Percentiles rank a stretch among this genome's conserved stretches.
phyloP scores from a whole-genome alignment of 2,329 filamentous ascomycete genomes.

The Ophiocordyceps camponoti-saundersi region DNA sequence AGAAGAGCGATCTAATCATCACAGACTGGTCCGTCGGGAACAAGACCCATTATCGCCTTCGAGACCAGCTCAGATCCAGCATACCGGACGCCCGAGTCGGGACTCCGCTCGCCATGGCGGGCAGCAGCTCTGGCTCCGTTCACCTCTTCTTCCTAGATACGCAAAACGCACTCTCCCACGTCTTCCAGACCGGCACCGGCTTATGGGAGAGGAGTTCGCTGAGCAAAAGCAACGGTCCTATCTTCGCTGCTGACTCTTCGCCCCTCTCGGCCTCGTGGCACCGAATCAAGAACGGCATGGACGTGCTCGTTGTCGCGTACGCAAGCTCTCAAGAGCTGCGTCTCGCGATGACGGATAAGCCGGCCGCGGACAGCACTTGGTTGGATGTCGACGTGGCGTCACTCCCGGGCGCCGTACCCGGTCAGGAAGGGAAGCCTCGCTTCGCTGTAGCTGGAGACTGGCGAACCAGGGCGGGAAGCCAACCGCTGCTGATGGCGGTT shows the following conservation, averaged over 20 bases:
- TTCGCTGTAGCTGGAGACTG: constrained; percentile 7
- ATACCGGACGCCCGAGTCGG: constrained; percentile 4
- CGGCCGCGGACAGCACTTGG: constrained; percentile 3
- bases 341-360: constrained; percentile 5
- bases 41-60: constrained; percentile 2
- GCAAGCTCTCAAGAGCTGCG: constrained; percentile 4
- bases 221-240: neutral
- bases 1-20: constrained; percentile 5
- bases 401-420: constrained; percentile 2
- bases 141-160: constrained; percentile 9
- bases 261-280: constrained; percentile 8
- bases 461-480: neutral
- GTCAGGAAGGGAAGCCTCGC: constrained; percentile 3
- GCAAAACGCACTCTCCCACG: constrained; percentile 3
- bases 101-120: constrained; percentile 6
- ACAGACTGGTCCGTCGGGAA: constrained; percentile 3
- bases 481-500: constrained; percentile 5
- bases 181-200: constrained; percentile 3
- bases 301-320: constrained; percentile 6
- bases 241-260: constrained; percentile 2
- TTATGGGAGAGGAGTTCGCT: constrained; percentile 5
- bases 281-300: constrained; percentile 1
- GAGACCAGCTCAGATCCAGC: constrained; percentile 2
- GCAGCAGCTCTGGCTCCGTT: constrained; percentile 4
- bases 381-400: constrained; percentile 3